A percentile compares a stretch with the other conserved stretches of the same genome.
Evolutionary conservation across 768 basidiomycete species (phyloP).

Genomic region (Boletus rubropictus): DNA sequence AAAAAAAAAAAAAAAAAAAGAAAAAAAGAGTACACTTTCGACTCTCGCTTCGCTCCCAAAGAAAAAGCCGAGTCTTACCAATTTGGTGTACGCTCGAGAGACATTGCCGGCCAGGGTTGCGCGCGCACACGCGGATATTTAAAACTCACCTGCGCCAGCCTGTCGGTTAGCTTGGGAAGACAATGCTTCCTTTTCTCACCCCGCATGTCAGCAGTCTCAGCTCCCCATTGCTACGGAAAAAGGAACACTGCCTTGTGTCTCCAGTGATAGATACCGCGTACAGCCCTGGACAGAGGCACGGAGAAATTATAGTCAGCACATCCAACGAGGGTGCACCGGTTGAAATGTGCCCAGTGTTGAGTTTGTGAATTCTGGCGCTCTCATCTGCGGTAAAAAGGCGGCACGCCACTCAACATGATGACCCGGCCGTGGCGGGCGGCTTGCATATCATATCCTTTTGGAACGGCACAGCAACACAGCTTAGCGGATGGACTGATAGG

Average conservation of each 20-base stretch:
- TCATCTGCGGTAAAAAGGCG: conserved; percentile 6
- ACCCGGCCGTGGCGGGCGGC: conserved; percentile 9
- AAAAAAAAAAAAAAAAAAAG: too few relatives aligned
- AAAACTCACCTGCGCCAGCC: neutral
- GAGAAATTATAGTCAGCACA: too few relatives aligned
- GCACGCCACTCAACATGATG: conserved; percentile 6
- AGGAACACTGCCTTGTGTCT: neutral
- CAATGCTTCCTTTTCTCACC: neutral
- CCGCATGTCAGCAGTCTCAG: neutral
- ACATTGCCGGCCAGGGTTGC: neutral
- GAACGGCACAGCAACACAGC: conserved; percentile 12
- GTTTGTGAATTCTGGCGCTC: neutral
- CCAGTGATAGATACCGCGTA: neutral
- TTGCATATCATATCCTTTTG: neutral
- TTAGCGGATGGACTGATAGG: conserved; percentile 1
- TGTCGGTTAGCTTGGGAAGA: neutral
- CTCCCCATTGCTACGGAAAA: neutral
- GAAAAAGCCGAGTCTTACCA: too few relatives aligned
- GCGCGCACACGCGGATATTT: neutral
- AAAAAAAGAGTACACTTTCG: too few relatives aligned
- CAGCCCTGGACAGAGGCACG: neutral
- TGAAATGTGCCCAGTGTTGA: neutral
- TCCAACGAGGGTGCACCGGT: too few relatives aligned
- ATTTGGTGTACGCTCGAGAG: too few relatives aligned
- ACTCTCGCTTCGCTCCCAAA: too few relatives aligned